Evolutionary conservation across 2,329 filamentous ascomycete genomes (phyloP).

Genomic region (Fusarium longipes): DNA sequence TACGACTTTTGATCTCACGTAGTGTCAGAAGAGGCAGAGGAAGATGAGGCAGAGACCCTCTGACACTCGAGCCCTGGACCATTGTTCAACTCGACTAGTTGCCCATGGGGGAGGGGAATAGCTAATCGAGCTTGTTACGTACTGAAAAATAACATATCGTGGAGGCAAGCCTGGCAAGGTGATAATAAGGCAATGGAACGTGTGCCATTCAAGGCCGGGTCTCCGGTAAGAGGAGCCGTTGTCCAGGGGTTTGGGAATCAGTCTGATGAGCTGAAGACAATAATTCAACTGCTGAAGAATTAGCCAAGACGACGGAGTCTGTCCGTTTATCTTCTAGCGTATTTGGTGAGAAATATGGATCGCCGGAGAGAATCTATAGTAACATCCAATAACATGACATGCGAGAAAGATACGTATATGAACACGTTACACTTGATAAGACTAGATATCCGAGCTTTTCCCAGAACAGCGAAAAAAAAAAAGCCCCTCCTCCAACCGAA

Average conservation of each 20-base stretch:
- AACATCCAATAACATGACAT: not conserved
- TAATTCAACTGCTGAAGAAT: not conserved
- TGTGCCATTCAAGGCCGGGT: not conserved
- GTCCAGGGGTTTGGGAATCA: not conserved
- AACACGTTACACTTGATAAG: not conserved
- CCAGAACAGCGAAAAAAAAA: conserved; percentile 22
- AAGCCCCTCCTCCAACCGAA: not conserved
- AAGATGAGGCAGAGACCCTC: not conserved
- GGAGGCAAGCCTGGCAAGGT: not conserved
- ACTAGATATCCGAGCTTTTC: conserved; percentile 32
- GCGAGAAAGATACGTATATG: not conserved
- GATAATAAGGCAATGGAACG: not conserved
- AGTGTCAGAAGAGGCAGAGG: not conserved
- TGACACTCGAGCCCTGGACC: not conserved
- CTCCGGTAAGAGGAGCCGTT: not conserved
- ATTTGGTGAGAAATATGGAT: conserved; percentile 34
- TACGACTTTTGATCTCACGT: not conserved
- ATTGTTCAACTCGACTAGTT: not conserved
- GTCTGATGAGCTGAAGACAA: not conserved
- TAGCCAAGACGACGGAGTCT: conserved; percentile 23
- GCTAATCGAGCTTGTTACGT: conserved; percentile 13
- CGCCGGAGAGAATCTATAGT: not conserved
- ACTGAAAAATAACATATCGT: conserved; percentile 6
- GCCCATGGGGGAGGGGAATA: conserved; percentile 14
- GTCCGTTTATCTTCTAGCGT: conserved; percentile 36